Conservation (phyloP, 805 yeast genomes). For the Debaryomyces castellii region DNA sequence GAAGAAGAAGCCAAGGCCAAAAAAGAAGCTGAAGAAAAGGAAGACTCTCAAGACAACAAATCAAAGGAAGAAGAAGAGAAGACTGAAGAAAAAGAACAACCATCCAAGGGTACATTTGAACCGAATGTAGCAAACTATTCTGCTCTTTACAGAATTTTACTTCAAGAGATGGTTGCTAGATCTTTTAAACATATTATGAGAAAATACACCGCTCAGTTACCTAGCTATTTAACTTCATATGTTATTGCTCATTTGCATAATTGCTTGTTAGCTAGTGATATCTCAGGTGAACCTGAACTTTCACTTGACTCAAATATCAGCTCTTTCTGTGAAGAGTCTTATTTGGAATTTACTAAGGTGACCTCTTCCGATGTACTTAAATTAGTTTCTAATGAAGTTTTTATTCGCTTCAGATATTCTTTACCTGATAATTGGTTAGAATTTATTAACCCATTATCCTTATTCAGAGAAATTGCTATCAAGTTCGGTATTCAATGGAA, state of each 20-base stretch:
- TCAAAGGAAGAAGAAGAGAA: constrained; percentile 28
- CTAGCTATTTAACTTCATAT: constrained; percentile 54
- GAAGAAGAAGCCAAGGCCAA: constrained; percentile 22
- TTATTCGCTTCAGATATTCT: constrained; percentile 59
- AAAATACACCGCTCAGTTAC: constrained; percentile 41
- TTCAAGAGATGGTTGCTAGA: constrained; percentile 77
- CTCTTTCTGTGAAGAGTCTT: constrained; percentile 30
- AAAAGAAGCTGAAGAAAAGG: constrained; percentile 21
- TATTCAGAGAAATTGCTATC: constrained; percentile 69
- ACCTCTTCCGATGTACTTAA: constrained; percentile 46
- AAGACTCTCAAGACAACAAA: constrained; percentile 25
- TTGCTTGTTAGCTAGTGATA: constrained; percentile 55
- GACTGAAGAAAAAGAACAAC: constrained; percentile 20
- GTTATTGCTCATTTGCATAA: constrained; percentile 73
- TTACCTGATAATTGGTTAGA: constrained; percentile 51
- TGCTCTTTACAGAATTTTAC: constrained; percentile 47
- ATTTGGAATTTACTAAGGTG: constrained; percentile 43
- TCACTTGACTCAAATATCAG: constrained; percentile 23
- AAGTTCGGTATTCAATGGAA: constrained; percentile 89
- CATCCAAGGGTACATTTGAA: constrained; percentile 38
- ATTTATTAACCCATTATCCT: constrained; percentile 36
- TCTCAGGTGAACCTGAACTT: constrained; percentile 37
- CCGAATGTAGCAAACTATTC: constrained; percentile 43
- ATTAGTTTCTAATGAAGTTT: constrained; percentile 53
- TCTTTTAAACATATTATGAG: constrained; percentile 74